These are phyloP conservation scores for Orobanche coerulescens DNA, from an alignment of 257 asterid genomes.

Conservation along the genomic window DNA sequence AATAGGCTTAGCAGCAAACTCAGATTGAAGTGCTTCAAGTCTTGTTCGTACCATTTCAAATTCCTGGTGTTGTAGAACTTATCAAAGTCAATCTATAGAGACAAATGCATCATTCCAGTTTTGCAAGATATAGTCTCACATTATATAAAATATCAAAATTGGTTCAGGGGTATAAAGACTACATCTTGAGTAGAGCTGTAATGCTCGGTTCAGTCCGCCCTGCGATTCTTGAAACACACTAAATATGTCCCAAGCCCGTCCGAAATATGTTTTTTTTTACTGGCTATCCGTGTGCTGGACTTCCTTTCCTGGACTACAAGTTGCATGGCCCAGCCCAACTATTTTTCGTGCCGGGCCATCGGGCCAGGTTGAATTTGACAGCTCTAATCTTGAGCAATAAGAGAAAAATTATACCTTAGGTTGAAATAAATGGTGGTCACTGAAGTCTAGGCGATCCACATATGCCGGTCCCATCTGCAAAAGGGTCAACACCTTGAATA, in stretches of 20 bases:
- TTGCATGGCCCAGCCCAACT: background rate
- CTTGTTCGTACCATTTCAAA: conserved; percentile 41
- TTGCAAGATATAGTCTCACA: background rate
- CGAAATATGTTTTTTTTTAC: background rate
- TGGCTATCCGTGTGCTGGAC: background rate
- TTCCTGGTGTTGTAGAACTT: conserved; percentile 43
- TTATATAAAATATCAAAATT: background rate
- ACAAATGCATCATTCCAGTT: background rate
- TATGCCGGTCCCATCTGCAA: conserved; percentile 73
- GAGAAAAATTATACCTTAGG: conserved; percentile 35
- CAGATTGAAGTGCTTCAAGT: conserved; percentile 52
- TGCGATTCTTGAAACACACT: too few species aligned
- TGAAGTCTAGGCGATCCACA: conserved; percentile 75
- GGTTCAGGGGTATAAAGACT: background rate
- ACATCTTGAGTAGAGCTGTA: too few species aligned
- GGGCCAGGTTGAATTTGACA: too few species aligned
- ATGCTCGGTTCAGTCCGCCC: too few species aligned
- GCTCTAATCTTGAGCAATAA: background rate
- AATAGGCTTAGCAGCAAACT: conserved; percentile 45
- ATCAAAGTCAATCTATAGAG: conserved; percentile 6
- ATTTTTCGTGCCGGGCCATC: too few species aligned
- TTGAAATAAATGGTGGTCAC: conserved; percentile 73
- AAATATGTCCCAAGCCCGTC: too few species aligned
- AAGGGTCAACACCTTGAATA: conserved; percentile 14
- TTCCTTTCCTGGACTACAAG: background rate